phyloP scores from a whole-genome alignment of 2,329 filamentous ascomycete genomes.

The Alternaria angustiovoidea region DNA sequence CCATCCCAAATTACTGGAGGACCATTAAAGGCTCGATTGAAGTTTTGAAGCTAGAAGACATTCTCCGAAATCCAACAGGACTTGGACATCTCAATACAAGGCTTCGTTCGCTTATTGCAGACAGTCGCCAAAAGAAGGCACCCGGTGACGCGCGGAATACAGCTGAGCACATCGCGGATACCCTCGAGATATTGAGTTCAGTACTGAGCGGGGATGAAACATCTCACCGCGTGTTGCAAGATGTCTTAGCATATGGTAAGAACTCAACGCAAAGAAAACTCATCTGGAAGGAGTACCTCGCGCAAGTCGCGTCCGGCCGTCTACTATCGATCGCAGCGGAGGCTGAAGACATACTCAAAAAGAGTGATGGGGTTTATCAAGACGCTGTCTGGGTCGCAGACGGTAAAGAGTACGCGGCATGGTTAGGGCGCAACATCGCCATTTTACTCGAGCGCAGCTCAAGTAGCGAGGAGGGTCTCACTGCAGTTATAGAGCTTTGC shows the following conservation, averaged over 20 bases:
- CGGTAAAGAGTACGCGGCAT: conserved; percentile 70
- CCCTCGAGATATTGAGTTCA: conserved; percentile 54
- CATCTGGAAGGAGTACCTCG: conserved; percentile 70
- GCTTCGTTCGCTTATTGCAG: conserved; percentile 66
- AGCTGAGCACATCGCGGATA: conserved; percentile 48
- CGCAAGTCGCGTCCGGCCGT: conserved; percentile 67
- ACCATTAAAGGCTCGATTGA: conserved; percentile 12
- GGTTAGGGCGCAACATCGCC: conserved; percentile 73
- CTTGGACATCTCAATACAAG: conserved; percentile 79
- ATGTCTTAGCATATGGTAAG: conserved; percentile 52
- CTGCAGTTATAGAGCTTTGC: conserved; percentile 53
- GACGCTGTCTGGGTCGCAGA: conserved; percentile 67
- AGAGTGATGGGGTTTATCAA: conserved; percentile 27
- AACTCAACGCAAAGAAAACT: conserved; percentile 58
- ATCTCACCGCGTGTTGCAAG: conserved; percentile 55
- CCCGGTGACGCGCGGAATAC: conserved; percentile 40
- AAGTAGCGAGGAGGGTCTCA: conserved; percentile 45
- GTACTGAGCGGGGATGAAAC: conserved; percentile 57
- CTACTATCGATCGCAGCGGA: conserved; percentile 67
- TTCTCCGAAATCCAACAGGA: conserved; percentile 76
- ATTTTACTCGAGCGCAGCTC: conserved; percentile 54
- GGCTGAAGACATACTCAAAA: conserved; percentile 61
- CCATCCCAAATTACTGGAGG: conserved; percentile 84
- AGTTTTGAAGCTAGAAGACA: conserved; percentile 63
- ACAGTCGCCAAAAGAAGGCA: conserved; percentile 46